Evolutionary conservation across 2,329 filamentous ascomycete species (phyloP), one percentile per base, ranked within the genome.

Genomic region (Penicillium sp.): DNA sequence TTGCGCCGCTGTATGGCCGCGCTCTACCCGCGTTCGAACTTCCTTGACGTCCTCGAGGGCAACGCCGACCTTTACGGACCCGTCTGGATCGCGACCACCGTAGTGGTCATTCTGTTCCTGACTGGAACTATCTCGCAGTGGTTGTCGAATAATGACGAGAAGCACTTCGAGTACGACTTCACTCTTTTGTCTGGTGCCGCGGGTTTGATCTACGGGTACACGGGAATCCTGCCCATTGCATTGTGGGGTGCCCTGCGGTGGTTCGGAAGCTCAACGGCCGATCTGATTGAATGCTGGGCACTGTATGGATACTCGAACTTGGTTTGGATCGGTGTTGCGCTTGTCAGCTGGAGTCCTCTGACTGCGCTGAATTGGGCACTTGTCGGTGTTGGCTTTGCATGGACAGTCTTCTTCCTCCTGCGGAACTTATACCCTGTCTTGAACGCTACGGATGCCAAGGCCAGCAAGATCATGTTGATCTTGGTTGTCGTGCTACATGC

Each of bases 31-130:
- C 89, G 92, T 65, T 89, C 89, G 60, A 97, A 97, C 82, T 99
- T 99, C 80, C 88, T 99, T 65, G 95, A 99, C 74, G 92, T 98
- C 38, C 85, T 99, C 30, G 95, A 99, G 75, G 95, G 95, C 22
- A 98, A 98, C 76, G 92, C 95, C 1, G 95, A 99, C 74, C 82
- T 99, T 37, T 99, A 99, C 82, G 94, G 94, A 0, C 95, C 95
- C 1, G 93, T 98, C 75, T 99, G 95, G 95, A 98, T 99, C 79
- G 95, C 95, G 10, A 98, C 95, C 0, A 98, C 95, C 0, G 95
- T 99, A 10, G 89, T 99, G 13, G 85, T 99, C 65, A 98, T 99
- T 62, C 80, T 99, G 35, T 99, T 99, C 79, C 77, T 99, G 48
- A 95, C 94, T 0, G 95, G 95, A 13, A 98, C 95, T 0, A 97